Evolutionary conservation across 768 basidiomycete species (phyloP).

Genomic region (Xerocomellus dryophilus): DNA sequence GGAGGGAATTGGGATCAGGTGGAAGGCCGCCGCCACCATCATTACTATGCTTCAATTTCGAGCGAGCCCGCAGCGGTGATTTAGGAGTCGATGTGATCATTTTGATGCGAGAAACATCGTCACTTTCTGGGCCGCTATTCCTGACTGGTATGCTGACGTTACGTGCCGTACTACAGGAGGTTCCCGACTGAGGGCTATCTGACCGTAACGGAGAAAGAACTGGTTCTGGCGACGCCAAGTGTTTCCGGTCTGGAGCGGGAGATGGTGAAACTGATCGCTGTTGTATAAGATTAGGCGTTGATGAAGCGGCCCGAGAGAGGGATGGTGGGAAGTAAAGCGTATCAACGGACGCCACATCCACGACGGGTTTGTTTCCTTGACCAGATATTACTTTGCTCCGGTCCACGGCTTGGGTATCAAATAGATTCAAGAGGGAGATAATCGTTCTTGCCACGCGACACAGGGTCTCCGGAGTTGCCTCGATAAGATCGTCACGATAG

Average conservation of each 20-base stretch:
- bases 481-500: conserved; percentile 63
- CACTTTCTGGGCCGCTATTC: conserved; percentile 31
- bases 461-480: conserved; percentile 56
- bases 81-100: conserved; percentile 39
- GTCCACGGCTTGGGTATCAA: conserved; percentile 50
- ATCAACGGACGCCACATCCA: conserved; percentile 32
- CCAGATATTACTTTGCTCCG: conserved; percentile 47
- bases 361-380: conserved; percentile 31
- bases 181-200: conserved; percentile 51
- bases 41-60: conserved; percentile 18
- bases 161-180: conserved; percentile 33
- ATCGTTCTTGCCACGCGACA: conserved; percentile 75
- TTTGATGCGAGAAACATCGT: conserved; percentile 39
- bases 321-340: conserved; percentile 31
- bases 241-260: conserved; percentile 37
- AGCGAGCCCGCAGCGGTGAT: conserved; percentile 50
- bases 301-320: conserved; percentile 48
- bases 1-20: conserved; percentile 23
- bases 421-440: conserved; percentile 60
- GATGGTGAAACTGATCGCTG: conserved; percentile 40
- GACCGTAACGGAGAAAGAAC: conserved; percentile 52
- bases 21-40: conserved; percentile 5
- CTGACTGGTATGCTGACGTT: conserved; percentile 16
- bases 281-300: conserved; percentile 56
- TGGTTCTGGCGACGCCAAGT: conserved; percentile 49